Percentiles rank a stretch among this genome's conserved stretches.
Conservation (phyloP, 805 yeast species). For the Nakazawaea ambrosiae region DNA sequence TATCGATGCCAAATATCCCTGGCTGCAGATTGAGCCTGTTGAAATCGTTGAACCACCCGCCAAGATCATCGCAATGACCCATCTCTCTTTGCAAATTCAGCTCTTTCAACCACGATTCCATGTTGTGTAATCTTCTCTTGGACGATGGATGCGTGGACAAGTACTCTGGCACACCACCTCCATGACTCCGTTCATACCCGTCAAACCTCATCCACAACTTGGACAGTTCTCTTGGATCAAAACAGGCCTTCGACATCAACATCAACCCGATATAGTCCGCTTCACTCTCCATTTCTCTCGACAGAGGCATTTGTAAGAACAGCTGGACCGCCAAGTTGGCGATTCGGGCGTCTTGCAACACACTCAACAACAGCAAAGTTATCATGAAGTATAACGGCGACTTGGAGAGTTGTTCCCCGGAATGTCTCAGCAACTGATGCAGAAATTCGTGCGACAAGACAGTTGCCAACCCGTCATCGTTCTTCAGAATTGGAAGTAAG, state of each 20-base stretch:
- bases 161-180: constrained; percentile 43
- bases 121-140: constrained; percentile 59
- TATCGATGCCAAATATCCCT: constrained; percentile 8
- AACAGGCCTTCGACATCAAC: constrained; percentile 89
- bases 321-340: constrained; percentile 48
- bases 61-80: constrained; percentile 29
- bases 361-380: constrained; percentile 44
- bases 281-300: constrained; percentile 91
- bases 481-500: constrained; percentile 67
- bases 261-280: constrained; percentile 93
- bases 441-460: constrained; percentile 91
- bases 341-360: constrained; percentile 53
- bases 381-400: constrained; percentile 63
- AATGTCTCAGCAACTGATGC: constrained; percentile 89
- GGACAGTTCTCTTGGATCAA: constrained; percentile 66
- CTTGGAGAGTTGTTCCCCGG: constrained; percentile 73
- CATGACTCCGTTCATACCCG: constrained; percentile 33
- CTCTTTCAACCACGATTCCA: constrained; percentile 60
- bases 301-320: constrained; percentile 69
- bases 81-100: constrained; percentile 37
- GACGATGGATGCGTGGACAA: constrained; percentile 89
- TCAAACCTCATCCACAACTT: constrained; percentile 82
- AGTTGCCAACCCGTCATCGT: constrained; percentile 93
- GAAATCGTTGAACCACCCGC: constrained; percentile 7
- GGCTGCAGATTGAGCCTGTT: too few species aligned